A percentile compares a stretch with the other conserved stretches of the same genome.
phyloP scores from a whole-genome alignment of 768 basidiomycete genomes.

The Filobasidium wieringae region DNA sequence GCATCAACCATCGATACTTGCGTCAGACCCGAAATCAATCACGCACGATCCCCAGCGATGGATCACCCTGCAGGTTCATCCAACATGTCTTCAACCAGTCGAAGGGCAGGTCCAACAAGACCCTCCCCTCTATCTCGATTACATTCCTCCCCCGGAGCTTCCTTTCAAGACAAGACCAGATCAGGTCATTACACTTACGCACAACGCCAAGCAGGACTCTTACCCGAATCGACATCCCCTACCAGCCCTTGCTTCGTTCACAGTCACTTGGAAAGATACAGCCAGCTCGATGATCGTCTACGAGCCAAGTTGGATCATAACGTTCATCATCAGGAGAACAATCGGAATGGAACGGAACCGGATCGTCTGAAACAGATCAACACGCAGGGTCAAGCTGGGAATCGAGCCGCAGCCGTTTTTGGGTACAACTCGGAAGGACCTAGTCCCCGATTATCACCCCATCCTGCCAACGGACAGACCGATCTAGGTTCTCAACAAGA shows the following conservation, averaged over 20 bases:
- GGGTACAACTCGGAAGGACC: neutral
- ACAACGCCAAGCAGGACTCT: neutral
- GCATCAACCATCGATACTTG: no score
- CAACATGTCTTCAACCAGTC: no score
- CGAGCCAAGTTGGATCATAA: neutral
- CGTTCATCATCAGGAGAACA: neutral
- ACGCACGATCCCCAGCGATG: no score
- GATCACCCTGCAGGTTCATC: no score
- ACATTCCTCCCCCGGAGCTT: constrained; percentile 5
- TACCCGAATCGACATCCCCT: neutral
- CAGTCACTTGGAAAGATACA: constrained; percentile 73
- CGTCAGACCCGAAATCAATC: no score
- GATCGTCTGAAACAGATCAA: neutral
- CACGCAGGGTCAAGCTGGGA: neutral
- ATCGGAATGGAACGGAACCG: neutral
- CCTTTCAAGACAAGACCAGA: neutral
- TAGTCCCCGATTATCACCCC: constrained; percentile 17
- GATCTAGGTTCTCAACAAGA: constrained; percentile 14
- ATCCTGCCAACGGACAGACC: constrained; percentile 6
- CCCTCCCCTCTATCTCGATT: constrained; percentile 9
- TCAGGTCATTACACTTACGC: neutral
- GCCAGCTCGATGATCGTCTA: constrained; percentile 44
- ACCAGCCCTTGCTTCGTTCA: constrained; percentile 73
- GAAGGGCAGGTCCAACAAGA: constrained; percentile 1
- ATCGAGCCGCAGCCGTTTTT: neutral